Evolutionary conservation across 495 filamentous ascomycete genomes (phyloP).

Genomic region (Penicillium desertorum): DNA sequence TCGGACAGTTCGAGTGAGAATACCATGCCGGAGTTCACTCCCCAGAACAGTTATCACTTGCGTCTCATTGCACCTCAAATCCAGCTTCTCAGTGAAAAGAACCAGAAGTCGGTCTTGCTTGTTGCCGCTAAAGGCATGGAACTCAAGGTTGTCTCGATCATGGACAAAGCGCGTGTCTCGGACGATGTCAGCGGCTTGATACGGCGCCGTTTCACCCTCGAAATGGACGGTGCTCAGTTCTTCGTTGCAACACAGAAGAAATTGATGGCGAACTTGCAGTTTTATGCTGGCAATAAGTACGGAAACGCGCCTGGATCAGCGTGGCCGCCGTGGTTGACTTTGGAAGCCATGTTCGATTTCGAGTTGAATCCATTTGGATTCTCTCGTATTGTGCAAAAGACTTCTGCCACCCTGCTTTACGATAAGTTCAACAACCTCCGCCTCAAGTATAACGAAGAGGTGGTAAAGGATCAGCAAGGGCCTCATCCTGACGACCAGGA

Average conservation of each 20-base stretch:
- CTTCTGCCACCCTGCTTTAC: constrained; percentile 87
- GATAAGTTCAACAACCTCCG: constrained; percentile 98
- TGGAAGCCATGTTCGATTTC: constrained; percentile 99
- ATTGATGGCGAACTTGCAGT: constrained; percentile 78
- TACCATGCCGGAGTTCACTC: constrained; percentile 85
- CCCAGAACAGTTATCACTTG: constrained; percentile 91
- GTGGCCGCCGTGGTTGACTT: constrained; percentile 97
- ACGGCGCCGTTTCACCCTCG: constrained; percentile 86
- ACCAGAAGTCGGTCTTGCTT: constrained; percentile 86
- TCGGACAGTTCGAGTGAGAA: constrained; percentile 66
- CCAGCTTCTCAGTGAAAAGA: constrained; percentile 97
- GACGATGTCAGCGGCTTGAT: constrained; percentile 94
- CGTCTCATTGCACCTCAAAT: constrained; percentile 96
- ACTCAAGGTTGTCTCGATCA: constrained; percentile 92
- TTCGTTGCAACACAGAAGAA: constrained; percentile 93
- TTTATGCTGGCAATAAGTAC: constrained; percentile 92
- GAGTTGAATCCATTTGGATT: constrained; percentile 89
- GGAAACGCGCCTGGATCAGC: constrained; percentile 79
- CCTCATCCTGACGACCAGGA: constrained; percentile 53
- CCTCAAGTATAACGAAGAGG: constrained; percentile 95
- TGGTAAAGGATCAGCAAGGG: constrained; percentile 59
- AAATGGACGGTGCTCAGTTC: constrained; percentile 96
- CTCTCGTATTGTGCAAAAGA: constrained; percentile 89
- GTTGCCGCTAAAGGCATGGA: constrained; percentile 96
- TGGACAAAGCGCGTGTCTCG: constrained; percentile 89